These are phyloP conservation scores for Chaetoscypha palmicola DNA, from an alignment of 2,329 filamentous ascomycete species.

Conservation along the genomic window DNA sequence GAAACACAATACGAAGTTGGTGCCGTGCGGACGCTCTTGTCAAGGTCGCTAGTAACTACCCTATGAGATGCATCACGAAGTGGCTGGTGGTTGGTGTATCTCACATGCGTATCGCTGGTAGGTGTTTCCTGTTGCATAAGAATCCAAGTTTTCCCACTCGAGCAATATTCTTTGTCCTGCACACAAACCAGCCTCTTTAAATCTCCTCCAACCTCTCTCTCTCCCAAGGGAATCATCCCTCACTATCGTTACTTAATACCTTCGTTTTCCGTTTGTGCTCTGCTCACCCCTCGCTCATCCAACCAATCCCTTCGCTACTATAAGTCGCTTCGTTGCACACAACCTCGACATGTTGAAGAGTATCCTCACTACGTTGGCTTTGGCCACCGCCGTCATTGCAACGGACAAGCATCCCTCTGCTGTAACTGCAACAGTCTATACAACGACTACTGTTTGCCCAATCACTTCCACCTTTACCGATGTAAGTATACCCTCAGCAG, in stretches of 20 bases:
- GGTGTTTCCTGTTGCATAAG: constrained; percentile 14
- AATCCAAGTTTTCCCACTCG: constrained; percentile 17
- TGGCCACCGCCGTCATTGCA: constrained; percentile 21
- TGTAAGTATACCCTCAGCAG: background rate
- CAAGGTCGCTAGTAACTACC: background rate
- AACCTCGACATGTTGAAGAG: constrained; percentile 25
- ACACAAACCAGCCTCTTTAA: constrained; percentile 23
- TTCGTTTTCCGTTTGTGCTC: constrained; percentile 16
- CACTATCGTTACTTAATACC: constrained; percentile 38
- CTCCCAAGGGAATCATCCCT: constrained; percentile 33
- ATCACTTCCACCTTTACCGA: constrained; percentile 18
- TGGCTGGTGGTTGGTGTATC: background rate
- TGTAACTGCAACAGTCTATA: constrained; percentile 16
- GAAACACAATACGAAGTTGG: background rate
- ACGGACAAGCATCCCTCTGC: background rate
- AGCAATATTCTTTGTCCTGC: constrained; percentile 14
- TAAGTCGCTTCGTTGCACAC: constrained; percentile 9
- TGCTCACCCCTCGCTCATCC: constrained; percentile 10
- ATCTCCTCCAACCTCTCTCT: constrained; percentile 21
- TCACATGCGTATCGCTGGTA: constrained; percentile 1
- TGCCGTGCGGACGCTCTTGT: background rate
- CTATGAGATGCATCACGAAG: background rate
- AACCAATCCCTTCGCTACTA: constrained; percentile 1
- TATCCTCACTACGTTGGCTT: constrained; percentile 22
- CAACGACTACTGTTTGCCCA: constrained; percentile 22